These are phyloP conservation scores for Mallotus japonicus DNA, from an alignment of 441 rosid species.

Conservation along the genomic window DNA sequence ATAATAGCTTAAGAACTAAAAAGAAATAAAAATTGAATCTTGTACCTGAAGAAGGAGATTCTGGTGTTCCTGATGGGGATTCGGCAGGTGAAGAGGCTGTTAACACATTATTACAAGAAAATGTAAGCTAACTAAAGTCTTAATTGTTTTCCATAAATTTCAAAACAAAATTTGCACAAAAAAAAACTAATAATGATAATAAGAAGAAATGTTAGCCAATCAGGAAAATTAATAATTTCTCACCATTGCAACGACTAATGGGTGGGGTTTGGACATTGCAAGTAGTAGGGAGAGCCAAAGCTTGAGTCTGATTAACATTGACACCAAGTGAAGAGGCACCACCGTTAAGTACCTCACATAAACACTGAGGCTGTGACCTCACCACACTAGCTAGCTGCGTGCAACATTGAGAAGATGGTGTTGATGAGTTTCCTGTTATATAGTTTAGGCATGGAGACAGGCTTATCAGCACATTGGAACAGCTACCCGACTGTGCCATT, in stretches of 20 bases:
- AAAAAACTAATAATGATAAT: no score
- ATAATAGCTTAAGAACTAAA: no score
- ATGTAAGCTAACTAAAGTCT: neutral
- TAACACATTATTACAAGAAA: neutral
- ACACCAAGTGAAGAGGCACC: constrained; percentile 39
- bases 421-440: constrained; percentile 39
- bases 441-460: constrained; percentile 42
- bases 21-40: neutral
- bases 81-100: constrained; percentile 30
- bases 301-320: constrained; percentile 51
- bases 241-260: constrained; percentile 47
- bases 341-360: constrained; percentile 38
- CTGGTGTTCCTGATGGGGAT: constrained; percentile 31
- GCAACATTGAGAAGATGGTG: constrained; percentile 42
- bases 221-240: neutral
- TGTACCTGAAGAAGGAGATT: constrained; percentile 27
- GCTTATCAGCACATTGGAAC: constrained; percentile 34
- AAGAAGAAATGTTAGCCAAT: no score
- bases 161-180: no score
- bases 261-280: constrained; percentile 62
- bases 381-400: constrained; percentile 35
- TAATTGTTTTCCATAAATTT: no score
- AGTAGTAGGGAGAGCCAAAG: constrained; percentile 56
- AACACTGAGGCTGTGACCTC: constrained; percentile 37
- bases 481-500: constrained; percentile 29